A percentile compares a stretch with the other conserved stretches of the same genome.
These are phyloP conservation scores for Astrocystis sublimbata DNA, from an alignment of 495 filamentous ascomycete genomes.

Conservation along the genomic window DNA sequence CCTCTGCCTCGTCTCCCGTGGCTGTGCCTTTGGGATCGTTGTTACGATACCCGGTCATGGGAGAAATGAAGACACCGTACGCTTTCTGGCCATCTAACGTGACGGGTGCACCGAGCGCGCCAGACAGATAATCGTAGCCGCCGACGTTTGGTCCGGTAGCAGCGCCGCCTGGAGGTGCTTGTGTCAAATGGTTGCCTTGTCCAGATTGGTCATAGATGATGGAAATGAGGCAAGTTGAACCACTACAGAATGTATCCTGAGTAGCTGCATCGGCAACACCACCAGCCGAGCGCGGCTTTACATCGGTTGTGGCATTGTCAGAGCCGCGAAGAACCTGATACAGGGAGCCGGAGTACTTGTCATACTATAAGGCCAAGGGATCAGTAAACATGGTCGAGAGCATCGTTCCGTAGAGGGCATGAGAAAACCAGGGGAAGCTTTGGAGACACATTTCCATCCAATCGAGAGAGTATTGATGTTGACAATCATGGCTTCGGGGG, in stretches of 20 bases:
- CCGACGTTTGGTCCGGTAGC: constrained; percentile 50
- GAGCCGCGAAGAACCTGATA: constrained; percentile 58
- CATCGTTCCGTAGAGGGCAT: not conserved
- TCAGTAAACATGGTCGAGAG: not conserved
- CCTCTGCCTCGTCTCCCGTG: constrained; percentile 53
- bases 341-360: constrained; percentile 48
- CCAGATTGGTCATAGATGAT: constrained; percentile 63
- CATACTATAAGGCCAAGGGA: constrained; percentile 32
- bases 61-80: constrained; percentile 59
- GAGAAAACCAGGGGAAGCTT: not conserved
- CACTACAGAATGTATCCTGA: constrained; percentile 58
- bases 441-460: not conserved
- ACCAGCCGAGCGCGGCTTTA: constrained; percentile 50
- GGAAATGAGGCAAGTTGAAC: constrained; percentile 59
- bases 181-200: constrained; percentile 57
- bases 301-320: constrained; percentile 47
- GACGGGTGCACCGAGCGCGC: constrained; percentile 56
- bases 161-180: constrained; percentile 55
- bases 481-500: constrained; percentile 16
- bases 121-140: constrained; percentile 56
- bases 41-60: constrained; percentile 58
- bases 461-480: constrained; percentile 33
- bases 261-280: constrained; percentile 54
- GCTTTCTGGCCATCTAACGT: constrained; percentile 58
- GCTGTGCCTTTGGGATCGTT: constrained; percentile 51